phyloP scores from a whole-genome alignment of 345 rosid genomes.

The Leavenworthia alabamica region DNA sequence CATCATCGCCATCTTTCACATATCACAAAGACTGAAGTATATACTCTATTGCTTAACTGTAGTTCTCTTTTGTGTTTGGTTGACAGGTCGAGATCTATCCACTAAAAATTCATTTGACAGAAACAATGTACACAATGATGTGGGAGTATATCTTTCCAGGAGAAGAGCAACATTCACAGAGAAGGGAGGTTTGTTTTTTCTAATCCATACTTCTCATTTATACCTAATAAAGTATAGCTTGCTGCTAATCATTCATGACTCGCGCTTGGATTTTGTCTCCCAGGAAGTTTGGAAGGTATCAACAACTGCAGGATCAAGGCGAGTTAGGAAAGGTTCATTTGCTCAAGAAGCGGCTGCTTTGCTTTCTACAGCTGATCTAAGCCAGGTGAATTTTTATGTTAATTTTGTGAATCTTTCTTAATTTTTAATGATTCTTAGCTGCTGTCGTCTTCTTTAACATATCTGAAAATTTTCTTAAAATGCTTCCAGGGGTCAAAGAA shows the following conservation, averaged over 20 bases:
- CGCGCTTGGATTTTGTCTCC: constrained; percentile 6
- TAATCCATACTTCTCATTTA: background rate
- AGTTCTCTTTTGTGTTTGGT: constrained; percentile 7
- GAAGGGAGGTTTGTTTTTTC: constrained; percentile 66
- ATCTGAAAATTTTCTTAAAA: constrained; percentile 7
- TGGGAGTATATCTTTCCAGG: constrained; percentile 95
- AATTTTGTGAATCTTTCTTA: background rate
- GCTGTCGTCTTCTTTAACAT: background rate
- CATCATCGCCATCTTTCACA: background rate
- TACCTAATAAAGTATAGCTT: background rate
- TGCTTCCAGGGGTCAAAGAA: constrained; percentile 42
- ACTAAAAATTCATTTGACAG: constrained; percentile 92
- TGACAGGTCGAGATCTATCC: constrained; percentile 94
- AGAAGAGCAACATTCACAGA: constrained; percentile 93
- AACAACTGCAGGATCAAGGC: constrained; percentile 64
- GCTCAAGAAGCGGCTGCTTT: constrained; percentile 54
- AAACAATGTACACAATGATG: constrained; percentile 93
- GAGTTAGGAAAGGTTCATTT: constrained; percentile 63
- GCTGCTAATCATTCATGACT: background rate
- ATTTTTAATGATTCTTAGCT: background rate
- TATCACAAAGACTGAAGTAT: background rate
- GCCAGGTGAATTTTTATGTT: constrained; percentile 34
- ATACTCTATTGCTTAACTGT: background rate
- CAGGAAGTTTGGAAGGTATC: constrained; percentile 98
- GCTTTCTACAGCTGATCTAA: constrained; percentile 42